Conservation (phyloP, 1,139 yeast species). For the Candida freyschussii region DNA sequence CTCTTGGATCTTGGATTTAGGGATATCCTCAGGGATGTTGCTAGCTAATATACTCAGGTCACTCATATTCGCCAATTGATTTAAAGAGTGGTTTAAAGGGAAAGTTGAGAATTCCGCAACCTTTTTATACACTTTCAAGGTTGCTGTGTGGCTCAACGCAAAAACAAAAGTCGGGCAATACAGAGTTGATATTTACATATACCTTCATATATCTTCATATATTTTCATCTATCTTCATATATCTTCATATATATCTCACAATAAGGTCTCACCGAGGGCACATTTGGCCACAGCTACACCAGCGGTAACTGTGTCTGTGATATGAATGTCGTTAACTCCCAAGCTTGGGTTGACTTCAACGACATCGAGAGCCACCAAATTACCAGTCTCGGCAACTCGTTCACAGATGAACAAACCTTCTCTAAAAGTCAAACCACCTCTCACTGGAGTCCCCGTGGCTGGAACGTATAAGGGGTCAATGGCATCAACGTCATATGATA, state of each 20-base stretch:
- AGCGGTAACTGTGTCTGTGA: conserved; percentile 79
- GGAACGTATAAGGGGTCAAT: conserved; percentile 93
- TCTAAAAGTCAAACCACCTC: conserved; percentile 91
- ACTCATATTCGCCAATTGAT: conserved; percentile 5
- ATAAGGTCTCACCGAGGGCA: conserved; percentile 86
- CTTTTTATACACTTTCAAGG: no score
- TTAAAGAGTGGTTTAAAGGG: background rate
- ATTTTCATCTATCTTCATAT: no score
- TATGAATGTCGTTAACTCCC: conserved; percentile 74
- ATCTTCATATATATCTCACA: no score
- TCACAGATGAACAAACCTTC: conserved; percentile 93
- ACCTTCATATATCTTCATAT: no score
- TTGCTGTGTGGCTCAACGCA: no score
- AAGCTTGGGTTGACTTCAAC: conserved; percentile 92
- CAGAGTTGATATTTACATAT: no score
- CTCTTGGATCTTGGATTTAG: conserved; percentile 54
- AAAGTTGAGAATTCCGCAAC: background rate
- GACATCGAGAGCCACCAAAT: conserved; percentile 79
- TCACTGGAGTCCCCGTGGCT: conserved; percentile 96
- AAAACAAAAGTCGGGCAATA: no score
- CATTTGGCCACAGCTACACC: conserved; percentile 92
- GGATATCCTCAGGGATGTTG: conserved; percentile 50
- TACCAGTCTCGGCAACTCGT: conserved; percentile 85
- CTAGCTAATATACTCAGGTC: conserved; percentile 43
- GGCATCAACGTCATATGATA: conserved; percentile 95